Base-by-base conservation (phyloP, 2,329 filamentous ascomycete species). In the Stemphylium vesicarium region DNA sequence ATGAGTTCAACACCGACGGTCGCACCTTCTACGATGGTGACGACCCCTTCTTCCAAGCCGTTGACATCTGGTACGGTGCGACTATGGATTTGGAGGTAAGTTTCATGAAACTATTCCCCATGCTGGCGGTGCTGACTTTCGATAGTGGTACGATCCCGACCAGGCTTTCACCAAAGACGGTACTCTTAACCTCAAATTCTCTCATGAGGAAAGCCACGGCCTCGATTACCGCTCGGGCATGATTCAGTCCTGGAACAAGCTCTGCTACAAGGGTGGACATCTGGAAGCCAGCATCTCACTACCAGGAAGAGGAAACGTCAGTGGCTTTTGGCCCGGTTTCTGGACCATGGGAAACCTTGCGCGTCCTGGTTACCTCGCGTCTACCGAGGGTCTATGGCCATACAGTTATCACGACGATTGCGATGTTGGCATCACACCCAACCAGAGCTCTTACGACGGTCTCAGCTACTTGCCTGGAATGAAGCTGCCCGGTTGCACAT, bases 281-380 rank as follows among this genome's bases (percentile, higher is more conserved):
- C 69, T 91, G 12, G 88, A 91, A 75, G 87, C 87, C 16, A 88
- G 85, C 66, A 85, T 90, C 47, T 90, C 88, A 4, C 78, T 91
- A 5, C 88, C 88, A 12, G 88, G 88, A 13, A 76, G 80, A 41
- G 88, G 88, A 40, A 85, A 89, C 59, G 82, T 85, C 12, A 81
- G 85, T 50, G 88, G 88, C 53, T 88, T 90, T 74, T 91, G 88
- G 88, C 88, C 88, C 37, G 88, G 88, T 73, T 88, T 90, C 73
- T 91, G 88, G 88, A 81, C 87, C 0, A 89, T 91, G 86, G 88
- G 88, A 4, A 91, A 91, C 66, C 80, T 91, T 18, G 88, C 85
- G 33, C 81, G 88, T 60, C 85, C 88, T 22, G 88, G 88, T 11
- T 89, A 89, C 72, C 81, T 85, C 29, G 84, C 86, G 9, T 89